These are phyloP conservation scores for Pelargonium nanum DNA, from an alignment of 345 rosid genomes.

Conservation along the genomic window DNA sequence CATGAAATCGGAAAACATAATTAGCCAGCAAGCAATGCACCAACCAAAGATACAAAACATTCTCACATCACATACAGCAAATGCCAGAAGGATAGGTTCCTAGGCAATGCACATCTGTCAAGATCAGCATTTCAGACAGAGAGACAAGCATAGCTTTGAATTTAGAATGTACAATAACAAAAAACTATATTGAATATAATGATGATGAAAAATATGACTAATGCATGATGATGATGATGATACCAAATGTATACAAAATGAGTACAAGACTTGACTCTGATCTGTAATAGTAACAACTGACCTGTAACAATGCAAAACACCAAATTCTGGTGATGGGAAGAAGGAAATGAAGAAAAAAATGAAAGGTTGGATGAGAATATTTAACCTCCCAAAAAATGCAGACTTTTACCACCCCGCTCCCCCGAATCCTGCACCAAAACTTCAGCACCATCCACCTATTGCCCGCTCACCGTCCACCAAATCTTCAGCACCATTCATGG, in stretches of 20 bases:
- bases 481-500: not conserved
- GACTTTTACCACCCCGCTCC: conserved; percentile 5
- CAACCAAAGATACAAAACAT: too few species aligned
- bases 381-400: conserved; percentile 7
- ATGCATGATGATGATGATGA: conserved; percentile 13
- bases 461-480: too few species aligned
- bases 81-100: too few species aligned
- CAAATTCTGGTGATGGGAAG: conserved; percentile 13
- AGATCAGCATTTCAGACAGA: too few species aligned
- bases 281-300: conserved; percentile 8
- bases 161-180: too few species aligned
- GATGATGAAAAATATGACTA: conserved; percentile 8
- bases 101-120: too few species aligned
- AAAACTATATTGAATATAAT: not conserved
- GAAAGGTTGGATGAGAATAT: not conserved
- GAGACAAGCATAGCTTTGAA: too few species aligned
- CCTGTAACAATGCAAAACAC: conserved; percentile 22
- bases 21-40: too few species aligned
- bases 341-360: not conserved
- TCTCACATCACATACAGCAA: too few species aligned
- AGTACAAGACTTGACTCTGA: conserved; percentile 4
- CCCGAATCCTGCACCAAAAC: not conserved
- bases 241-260: conserved; percentile 7
- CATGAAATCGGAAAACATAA: too few species aligned
- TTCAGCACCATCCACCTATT: not conserved